Evolutionary conservation across 345 rosid species (phyloP), one percentile per base, ranked within the genome.

Genomic region (Isatis tinctoria): DNA sequence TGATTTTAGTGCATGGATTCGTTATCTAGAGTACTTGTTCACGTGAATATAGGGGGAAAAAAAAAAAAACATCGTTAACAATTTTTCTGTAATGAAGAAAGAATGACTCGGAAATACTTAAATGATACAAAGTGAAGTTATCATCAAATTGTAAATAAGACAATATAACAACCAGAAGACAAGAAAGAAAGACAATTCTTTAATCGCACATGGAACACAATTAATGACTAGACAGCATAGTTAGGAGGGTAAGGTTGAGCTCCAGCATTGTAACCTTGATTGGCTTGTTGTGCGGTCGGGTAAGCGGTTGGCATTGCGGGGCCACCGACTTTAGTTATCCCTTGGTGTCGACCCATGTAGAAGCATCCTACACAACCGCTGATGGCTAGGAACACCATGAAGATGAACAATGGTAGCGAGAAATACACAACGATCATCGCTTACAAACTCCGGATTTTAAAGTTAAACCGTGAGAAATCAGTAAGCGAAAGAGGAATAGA

Each of bases 281-380:
- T 75, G 36, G 59, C 33, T 63, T 53, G 75, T 4, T 45, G 70
- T 75, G 58, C 0, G 22, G 56, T 20, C 16, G 74, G 80, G 33
- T 63, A 63, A 35, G 71, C 60, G 0, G 75, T 63, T 44, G 75
- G 67, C 79, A 75, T 43, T 33, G 12, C 40, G 1, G 44, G 43
- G 16, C n/a, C 68, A 2, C 59, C 27, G 1, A 0, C 36, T 16
- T 36, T 62, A 17, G 36, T 3, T 37, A 54, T 76, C 36, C 67
- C 80, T 47, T 63, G 72, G 2, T 37, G 4, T 13, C 26, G 66
- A 57, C 80, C 80, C 54, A 56, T 18, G 71, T 35, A 76, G 74
- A 63, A 76, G 60, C 80, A 76, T 47, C 80, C 80, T 35, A 20
- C 53, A 44, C 72, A 76, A 63, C 80, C 80, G 7, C 20, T 0